phyloP scores from a whole-genome alignment of 2,329 filamentous ascomycete species.

The Macrophomina phaseolina region DNA sequence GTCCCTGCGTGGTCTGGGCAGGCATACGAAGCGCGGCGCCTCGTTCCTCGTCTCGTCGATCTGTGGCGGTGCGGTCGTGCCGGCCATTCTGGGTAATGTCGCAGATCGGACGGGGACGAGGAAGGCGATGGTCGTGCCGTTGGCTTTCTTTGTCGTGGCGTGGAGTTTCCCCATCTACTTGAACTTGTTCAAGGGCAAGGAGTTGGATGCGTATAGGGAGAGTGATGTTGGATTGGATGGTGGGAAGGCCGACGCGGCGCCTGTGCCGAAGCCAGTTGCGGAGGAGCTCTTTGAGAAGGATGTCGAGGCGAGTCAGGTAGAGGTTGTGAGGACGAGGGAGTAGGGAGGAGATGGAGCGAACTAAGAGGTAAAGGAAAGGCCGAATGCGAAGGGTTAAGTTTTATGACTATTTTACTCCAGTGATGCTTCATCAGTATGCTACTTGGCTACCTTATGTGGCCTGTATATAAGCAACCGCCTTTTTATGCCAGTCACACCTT shows the following conservation, averaged over 20 bases:
- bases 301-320: constrained; percentile 17
- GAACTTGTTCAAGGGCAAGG: constrained; percentile 41
- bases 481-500: too few relatives aligned
- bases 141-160: constrained; percentile 43
- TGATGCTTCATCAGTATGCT: too few relatives aligned
- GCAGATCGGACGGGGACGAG: constrained; percentile 41
- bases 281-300: constrained; percentile 14
- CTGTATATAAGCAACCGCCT: too few relatives aligned
- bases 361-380: too few relatives aligned
- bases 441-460: too few relatives aligned
- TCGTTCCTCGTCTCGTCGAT: constrained; percentile 46
- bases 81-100: constrained; percentile 44
- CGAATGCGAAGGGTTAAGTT: too few relatives aligned
- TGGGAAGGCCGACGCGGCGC: constrained; percentile 26
- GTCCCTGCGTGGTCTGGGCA: constrained; percentile 43
- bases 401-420: too few relatives aligned
- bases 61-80: constrained; percentile 44
- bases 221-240: constrained; percentile 37
- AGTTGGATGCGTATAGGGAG: constrained; percentile 44
- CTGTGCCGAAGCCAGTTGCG: neutral
- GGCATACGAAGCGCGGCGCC: constrained; percentile 48
- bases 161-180: constrained; percentile 46
- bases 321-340: constrained; percentile 15
- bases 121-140: constrained; percentile 44
- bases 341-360: neutral